Percentiles rank a stretch among this genome's conserved stretches.
phyloP scores from a whole-genome alignment of 2,329 filamentous ascomycete species.

The Stemphylium beticola region DNA sequence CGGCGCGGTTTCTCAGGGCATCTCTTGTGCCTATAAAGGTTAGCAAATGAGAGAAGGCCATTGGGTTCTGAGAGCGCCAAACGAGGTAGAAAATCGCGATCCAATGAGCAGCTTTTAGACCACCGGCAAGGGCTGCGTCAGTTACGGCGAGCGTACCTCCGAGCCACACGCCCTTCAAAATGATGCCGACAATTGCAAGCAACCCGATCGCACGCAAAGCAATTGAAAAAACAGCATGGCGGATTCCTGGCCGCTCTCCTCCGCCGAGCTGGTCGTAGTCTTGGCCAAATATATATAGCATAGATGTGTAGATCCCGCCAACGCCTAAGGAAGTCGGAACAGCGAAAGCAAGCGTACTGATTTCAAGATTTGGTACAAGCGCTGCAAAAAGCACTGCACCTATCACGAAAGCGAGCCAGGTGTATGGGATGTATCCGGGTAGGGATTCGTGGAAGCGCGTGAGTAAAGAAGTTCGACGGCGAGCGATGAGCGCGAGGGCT shows the following conservation, averaged over 20 bases:
- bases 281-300: background rate
- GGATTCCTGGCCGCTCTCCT: background rate
- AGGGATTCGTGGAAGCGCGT: background rate
- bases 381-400: background rate
- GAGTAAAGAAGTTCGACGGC: background rate
- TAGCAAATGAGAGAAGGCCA: background rate
- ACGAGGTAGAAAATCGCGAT: conserved; percentile 2
- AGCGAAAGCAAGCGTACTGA: background rate
- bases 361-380: background rate
- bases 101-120: conserved; percentile 5
- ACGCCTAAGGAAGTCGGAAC: background rate
- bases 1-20: conserved; percentile 3
- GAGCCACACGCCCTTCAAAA: background rate
- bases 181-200: background rate
- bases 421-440: background rate
- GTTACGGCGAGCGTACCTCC: background rate
- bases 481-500: background rate
- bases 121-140: background rate
- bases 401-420: background rate
- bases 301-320: background rate
- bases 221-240: background rate
- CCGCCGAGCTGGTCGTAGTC: background rate
- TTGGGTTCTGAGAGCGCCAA: background rate
- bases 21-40: background rate
- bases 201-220: background rate